Conservation (phyloP, 2,329 filamentous ascomycete genomes). For the Zarea fungicola region DNA sequence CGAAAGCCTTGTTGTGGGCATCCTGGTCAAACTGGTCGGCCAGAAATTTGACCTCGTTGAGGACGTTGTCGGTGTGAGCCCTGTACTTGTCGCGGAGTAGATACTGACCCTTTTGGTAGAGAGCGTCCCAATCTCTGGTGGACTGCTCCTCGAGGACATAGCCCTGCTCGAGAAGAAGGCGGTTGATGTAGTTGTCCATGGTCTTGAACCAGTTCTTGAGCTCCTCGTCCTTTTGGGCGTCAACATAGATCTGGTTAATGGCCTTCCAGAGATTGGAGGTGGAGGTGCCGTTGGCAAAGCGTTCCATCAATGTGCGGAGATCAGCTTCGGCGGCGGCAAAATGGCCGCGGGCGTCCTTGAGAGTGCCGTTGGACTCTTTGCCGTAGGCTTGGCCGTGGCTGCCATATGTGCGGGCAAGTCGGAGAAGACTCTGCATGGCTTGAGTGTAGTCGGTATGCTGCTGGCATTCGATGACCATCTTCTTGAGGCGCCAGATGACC, state of each 20-base stretch:
- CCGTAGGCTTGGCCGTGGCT: slow-evolving; percentile 64
- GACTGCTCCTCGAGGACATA: slow-evolving; percentile 81
- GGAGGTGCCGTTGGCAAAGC: slow-evolving; percentile 92
- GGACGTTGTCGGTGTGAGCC: slow-evolving; percentile 74
- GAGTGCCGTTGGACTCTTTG: slow-evolving; percentile 58
- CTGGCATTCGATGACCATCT: slow-evolving; percentile 96
- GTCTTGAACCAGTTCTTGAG: slow-evolving; percentile 85
- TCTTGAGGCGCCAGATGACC: slow-evolving; percentile 86
- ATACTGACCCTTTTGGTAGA: slow-evolving; percentile 82
- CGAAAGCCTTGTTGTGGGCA: slow-evolving; percentile 77
- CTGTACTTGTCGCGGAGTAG: slow-evolving; percentile 87
- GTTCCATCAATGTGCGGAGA: slow-evolving; percentile 77
- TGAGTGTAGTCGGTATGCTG: slow-evolving; percentile 89
- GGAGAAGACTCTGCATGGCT: slow-evolving; percentile 83
- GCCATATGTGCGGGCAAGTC: slow-evolving; percentile 79
- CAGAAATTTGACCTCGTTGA: slow-evolving; percentile 88
- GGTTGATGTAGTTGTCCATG: slow-evolving; percentile 72
- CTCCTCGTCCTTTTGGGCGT: slow-evolving; percentile 81
- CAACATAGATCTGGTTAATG: slow-evolving; percentile 78
- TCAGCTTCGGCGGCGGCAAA: slow-evolving; percentile 72
- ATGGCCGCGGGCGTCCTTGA: slow-evolving; percentile 66
- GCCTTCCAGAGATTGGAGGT: slow-evolving; percentile 79
- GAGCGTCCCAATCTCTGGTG: slow-evolving; percentile 72
- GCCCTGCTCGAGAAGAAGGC: slow-evolving; percentile 80
- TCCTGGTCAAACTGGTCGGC: slow-evolving; percentile 86